Evolutionary conservation across 495 filamentous ascomycete species (phyloP), one percentile per base, ranked within the genome.

Genomic region (Chaetomium cochliodes): DNA sequence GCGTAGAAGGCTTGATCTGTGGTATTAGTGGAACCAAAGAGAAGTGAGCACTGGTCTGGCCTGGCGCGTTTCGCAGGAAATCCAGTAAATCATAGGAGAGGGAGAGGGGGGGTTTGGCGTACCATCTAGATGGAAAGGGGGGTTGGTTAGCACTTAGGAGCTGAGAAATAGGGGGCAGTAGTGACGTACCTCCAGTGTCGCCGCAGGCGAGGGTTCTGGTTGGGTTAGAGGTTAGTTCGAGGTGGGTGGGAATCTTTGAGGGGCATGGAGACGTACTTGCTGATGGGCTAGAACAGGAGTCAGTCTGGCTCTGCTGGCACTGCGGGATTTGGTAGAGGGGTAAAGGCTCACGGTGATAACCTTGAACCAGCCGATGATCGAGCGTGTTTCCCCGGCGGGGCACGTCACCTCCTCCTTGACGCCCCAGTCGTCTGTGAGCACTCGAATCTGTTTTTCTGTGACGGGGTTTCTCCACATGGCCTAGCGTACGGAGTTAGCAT

Each of bases 391-490:
- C 13, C 74, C 13, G 58, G 86, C 84, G 18, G 79, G 78, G 60
- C 39, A 2, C 20, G 8, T 23, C 8, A 51, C n/a, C 0, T 44
- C 41, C 41, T 84, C 79, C 61, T 91, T 69, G 61, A 85, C 76
- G 39, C 83, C 86, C 90, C 90, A 93, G 58, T 92, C 88, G n/a
- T 88, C 85, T 62, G 84, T 78, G 42, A 96, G 76, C 0, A 89
- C 75, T n/a, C 72, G 69, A 12, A 96, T 72, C 59, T 96, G 90
- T 65, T 85, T 84, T 53, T 71, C 78, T 0, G 92, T 96, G 46
- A 96, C 76, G 20, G 92, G 92, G 76, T 97, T 90, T 58, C 79
- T 79, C 88, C 88, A 96, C 93, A 96, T 96, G 3, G 86, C 89
- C 70, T 69, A 37, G 46, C 5, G 13, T 2, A 12, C 12, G 22